Conservation (phyloP, 371 early-diverging fungal species). For the Cokeromyces recurvatus region DNA sequence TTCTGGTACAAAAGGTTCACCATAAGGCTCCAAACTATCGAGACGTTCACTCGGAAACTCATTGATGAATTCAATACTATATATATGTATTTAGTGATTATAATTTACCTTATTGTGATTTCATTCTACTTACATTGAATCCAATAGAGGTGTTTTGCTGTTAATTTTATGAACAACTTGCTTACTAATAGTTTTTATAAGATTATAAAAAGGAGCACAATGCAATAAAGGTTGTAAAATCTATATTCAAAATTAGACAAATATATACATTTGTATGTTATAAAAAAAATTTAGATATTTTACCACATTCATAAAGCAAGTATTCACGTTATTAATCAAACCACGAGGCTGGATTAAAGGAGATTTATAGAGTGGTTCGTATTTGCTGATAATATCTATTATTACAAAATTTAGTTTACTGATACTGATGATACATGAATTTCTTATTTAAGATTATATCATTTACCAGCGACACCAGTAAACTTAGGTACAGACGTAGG, state of each 20-base stretch:
- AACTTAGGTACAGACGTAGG: slow-evolving; percentile 29
- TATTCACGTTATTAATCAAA: slow-evolving; percentile 92
- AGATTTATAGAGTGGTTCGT: slow-evolving; percentile 44
- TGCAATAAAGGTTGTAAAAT: slow-evolving; percentile 85
- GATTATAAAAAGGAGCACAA: slow-evolving; percentile 86
- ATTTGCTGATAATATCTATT: slow-evolving; percentile 51
- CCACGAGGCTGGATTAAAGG: slow-evolving; percentile 82
- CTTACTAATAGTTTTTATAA: slow-evolving; percentile 64
- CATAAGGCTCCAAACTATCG: slow-evolving; percentile 45
- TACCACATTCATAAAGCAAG: slow-evolving; percentile 95
- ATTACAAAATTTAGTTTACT: too few relatives aligned
- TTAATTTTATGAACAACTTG: slow-evolving; percentile 68
- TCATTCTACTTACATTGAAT: slow-evolving; percentile 73
- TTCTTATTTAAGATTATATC: too few relatives aligned
- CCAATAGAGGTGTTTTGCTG: slow-evolving; percentile 74
- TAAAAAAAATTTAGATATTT: background rate
- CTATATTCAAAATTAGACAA: slow-evolving; percentile 9
- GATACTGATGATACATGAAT: too few relatives aligned
- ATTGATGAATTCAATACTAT: slow-evolving; percentile 70
- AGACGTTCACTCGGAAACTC: slow-evolving; percentile 58
- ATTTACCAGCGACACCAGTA: slow-evolving; percentile 44
- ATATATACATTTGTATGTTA: too few relatives aligned
- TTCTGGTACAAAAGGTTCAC: slow-evolving; percentile 87
- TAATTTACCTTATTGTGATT: too few relatives aligned
- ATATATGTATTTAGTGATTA: background rate